Conservation (phyloP, 2,329 filamentous ascomycete species). For the Macrophomina pseudophaseolina region DNA sequence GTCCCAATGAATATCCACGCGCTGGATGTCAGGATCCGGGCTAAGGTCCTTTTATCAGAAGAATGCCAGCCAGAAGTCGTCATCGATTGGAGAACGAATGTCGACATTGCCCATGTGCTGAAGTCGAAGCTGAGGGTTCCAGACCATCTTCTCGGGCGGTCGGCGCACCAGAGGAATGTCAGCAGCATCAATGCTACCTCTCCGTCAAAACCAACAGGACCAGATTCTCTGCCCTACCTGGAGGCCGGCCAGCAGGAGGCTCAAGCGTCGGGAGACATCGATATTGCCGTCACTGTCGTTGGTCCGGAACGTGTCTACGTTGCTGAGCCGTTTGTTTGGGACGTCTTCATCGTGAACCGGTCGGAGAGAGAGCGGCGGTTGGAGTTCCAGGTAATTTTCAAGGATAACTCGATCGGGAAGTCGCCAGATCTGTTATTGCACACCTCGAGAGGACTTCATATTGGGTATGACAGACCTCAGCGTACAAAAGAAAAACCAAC, state of each 20-base stretch:
- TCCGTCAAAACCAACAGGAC: constrained; percentile 33
- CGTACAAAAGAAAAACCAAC: background rate
- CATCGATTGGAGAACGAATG: constrained; percentile 70
- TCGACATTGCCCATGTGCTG: constrained; percentile 66
- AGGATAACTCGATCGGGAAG: constrained; percentile 68
- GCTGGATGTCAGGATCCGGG: constrained; percentile 65
- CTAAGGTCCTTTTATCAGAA: constrained; percentile 62
- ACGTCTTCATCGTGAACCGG: constrained; percentile 77
- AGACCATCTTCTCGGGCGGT: constrained; percentile 52
- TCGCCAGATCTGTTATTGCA: constrained; percentile 74
- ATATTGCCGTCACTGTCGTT: constrained; percentile 76
- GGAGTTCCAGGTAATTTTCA: constrained; percentile 70
- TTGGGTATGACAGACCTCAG: constrained; percentile 60
- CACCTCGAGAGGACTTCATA: constrained; percentile 73
- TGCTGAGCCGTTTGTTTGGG: constrained; percentile 73
- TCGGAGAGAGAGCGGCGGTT: constrained; percentile 68
- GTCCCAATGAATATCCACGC: constrained; percentile 37
- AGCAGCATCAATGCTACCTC: constrained; percentile 12
- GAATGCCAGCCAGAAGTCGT: constrained; percentile 65
- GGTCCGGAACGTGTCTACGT: constrained; percentile 65
- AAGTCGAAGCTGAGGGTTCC: constrained; percentile 44
- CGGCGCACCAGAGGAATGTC: constrained; percentile 21
- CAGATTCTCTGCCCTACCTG: constrained; percentile 37
- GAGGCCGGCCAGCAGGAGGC: constrained; percentile 33
- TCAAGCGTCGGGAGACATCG: constrained; percentile 58